phyloP scores from a whole-genome alignment of 108 stramenopile species.

The Fistulifera solaris region DNA sequence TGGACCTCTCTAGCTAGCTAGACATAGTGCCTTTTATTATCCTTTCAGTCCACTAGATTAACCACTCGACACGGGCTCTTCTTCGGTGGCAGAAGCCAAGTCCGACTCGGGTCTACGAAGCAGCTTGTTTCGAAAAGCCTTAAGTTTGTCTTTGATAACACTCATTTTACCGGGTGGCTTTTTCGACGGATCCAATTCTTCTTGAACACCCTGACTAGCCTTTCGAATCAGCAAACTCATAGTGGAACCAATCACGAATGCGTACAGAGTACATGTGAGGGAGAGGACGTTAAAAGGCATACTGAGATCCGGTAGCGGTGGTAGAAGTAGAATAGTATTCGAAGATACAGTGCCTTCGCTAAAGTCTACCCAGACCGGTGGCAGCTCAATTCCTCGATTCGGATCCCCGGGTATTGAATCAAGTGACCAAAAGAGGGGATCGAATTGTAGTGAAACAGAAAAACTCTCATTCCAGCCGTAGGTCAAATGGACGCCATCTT shows the following conservation, averaged over 20 bases:
- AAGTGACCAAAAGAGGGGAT: constrained; percentile 59
- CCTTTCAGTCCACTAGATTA: no score
- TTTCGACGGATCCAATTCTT: constrained; percentile 33
- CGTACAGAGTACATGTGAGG: constrained; percentile 74
- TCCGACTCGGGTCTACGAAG: background rate
- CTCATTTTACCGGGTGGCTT: constrained; percentile 13
- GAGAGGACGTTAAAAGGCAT: constrained; percentile 95
- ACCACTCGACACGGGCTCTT: no score
- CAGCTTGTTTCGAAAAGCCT: background rate
- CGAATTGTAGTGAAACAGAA: constrained; percentile 47
- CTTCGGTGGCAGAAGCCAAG: no score
- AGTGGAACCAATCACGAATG: constrained; percentile 78
- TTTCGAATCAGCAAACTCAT: constrained; percentile 72
- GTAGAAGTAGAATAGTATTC: constrained; percentile 48
- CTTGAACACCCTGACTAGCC: constrained; percentile 43
- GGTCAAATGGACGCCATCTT: background rate
- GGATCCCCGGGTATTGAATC: constrained; percentile 77
- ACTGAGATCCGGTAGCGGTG: constrained; percentile 87
- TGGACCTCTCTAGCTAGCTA: no score
- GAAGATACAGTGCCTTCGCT: constrained; percentile 34
- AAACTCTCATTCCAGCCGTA: constrained; percentile 15
- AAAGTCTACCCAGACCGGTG: constrained; percentile 48
- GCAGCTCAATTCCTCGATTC: constrained; percentile 66
- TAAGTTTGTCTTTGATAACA: background rate
- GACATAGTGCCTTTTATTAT: no score